Evolutionary conservation across 352 stramenopile genomes (phyloP), one percentile per base, ranked within the genome.

Genomic region (Paralagenidium karlingii): DNA sequence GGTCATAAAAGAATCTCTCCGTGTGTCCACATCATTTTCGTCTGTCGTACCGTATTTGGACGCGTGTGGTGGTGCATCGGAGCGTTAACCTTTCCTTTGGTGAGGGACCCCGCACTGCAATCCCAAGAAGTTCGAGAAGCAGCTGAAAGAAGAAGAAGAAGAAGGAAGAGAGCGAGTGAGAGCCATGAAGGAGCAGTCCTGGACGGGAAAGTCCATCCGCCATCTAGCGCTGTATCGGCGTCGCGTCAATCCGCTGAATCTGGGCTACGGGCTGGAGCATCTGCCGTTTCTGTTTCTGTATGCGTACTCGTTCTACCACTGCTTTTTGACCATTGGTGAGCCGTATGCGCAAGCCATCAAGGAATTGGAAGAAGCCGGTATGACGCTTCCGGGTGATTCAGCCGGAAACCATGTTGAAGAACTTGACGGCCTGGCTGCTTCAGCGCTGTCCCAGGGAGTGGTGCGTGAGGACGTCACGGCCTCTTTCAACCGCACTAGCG

Each of bases 261-360:
- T 73, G 24, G 63, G 68, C 39, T 86, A 83, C 43, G 70, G 70
- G 3, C 59, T 83, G 28, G 69, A 86, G 51, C 71, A 86, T 45
- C 37, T 79, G 8, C 67, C 69, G 4, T 86, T 83, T 47, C 28
- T 82, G 12, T 47, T 79, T 28, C 47, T 86, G 10, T 82, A 86
- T 49, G 71, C 58, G 24, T 81, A 62, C 60, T 74, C 68, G 37
- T 45, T 86, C 38, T 82, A 82, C 47, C 56, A 79, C 51, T 86
- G 69, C 47, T 61, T 57, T 42, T 47, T 70, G 40, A 86, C 69
- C 19, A 31, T 59, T 28, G 71, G 71, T 10, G 68, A 86, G 45
- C 71, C 71, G 13, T 82, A 85, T 30, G 65, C 66, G 40, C 73
- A 86, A 34, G 76, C 71, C 29, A 82, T 88, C 38, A 60, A 55